Percentiles rank a stretch among this genome's conserved stretches.
Evolutionary conservation across 805 yeast genomes (phyloP).

Genomic region (Candida qinlingensis): DNA sequence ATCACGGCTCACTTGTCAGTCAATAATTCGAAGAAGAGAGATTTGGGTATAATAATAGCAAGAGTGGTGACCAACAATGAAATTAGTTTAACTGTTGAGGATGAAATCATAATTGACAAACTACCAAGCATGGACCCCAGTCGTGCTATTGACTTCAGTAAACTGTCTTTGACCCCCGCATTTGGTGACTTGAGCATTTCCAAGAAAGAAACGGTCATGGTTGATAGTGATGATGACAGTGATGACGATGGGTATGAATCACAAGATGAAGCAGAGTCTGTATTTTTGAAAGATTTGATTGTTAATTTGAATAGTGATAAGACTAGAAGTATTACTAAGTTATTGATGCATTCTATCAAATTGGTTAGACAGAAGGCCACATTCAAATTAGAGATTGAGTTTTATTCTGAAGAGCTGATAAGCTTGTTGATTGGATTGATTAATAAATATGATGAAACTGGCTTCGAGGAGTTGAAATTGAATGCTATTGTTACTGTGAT

Average conservation of each 20-base stretch:
- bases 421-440: slow-evolving; percentile 45
- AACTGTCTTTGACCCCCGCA: slow-evolving; percentile 11
- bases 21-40: slow-evolving; percentile 37
- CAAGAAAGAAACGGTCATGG: slow-evolving; percentile 6
- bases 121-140: slow-evolving; percentile 5
- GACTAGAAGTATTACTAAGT: slow-evolving; percentile 32
- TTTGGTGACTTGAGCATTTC: slow-evolving; percentile 8
- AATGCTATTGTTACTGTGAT: slow-evolving; percentile 61
- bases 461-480: slow-evolving; percentile 64
- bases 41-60: slow-evolving; percentile 54
- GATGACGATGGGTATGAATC: slow-evolving; percentile 23
- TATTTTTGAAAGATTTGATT: slow-evolving; percentile 70
- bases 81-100: slow-evolving; percentile 27
- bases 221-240: slow-evolving; percentile 26
- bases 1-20: slow-evolving; percentile 54
- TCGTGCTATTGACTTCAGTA: slow-evolving; percentile 10
- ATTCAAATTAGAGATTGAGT: slow-evolving; percentile 55
- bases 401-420: slow-evolving; percentile 51
- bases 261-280: slow-evolving; percentile 45
- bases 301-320: slow-evolving; percentile 44
- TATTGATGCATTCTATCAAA: slow-evolving; percentile 44
- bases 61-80: slow-evolving; percentile 34
- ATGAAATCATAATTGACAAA: slow-evolving; percentile 10
- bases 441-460: slow-evolving; percentile 49
- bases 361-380: slow-evolving; percentile 60